Base-by-base conservation (phyloP, 768 basidiomycete species). In the Leccinum disarticulatum region DNA sequence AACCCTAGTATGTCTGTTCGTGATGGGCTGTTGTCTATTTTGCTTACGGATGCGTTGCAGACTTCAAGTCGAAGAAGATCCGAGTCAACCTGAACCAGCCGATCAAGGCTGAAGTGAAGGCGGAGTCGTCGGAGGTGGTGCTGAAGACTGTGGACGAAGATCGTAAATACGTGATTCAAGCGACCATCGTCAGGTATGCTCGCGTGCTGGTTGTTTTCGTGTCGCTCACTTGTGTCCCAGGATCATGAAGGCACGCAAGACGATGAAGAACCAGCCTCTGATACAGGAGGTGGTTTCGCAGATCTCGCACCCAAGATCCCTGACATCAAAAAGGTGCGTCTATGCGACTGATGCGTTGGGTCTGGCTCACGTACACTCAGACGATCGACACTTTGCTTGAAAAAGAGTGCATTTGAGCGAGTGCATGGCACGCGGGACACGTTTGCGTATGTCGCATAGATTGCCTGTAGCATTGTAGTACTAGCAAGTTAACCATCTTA, bases 391-490 rank as follows among this genome's bases (percentile, higher is more conserved):
- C 87, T 14, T 78, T 98, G 19, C 79, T 98, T 52, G 96, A 98
- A 78, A 96, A 96, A 77, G 96, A 99, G 73, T 99, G 98, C 73
- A 90, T 99, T 66, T n/a, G 95, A 98, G 70, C 88, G 96, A 31
- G 89, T 93, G 14, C 93, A 94, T 22, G 91, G 88, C 11, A 87
- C 88, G n/a, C 88, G 90, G 70, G 94, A 96, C 75, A 90, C 90
- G 36, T 76, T 75, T 56, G 70, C 73, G 13, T 77, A 76, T 46
- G 74, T 77, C 15, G 74, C 76, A 64, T 77, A 63, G 70, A 57
- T 19, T 48, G 57, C 35, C 46, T 57, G 47, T 62, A 53, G 38
- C 70, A 36, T 36, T 11, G 31, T 33, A 33, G 36, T 36, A 36
- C 36, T 36, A 36, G 35, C 35, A 36, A 31, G 31, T 31, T 10